Conservation (phyloP, 306 rosid genomes). For the Cyclanthera cordifolia region DNA sequence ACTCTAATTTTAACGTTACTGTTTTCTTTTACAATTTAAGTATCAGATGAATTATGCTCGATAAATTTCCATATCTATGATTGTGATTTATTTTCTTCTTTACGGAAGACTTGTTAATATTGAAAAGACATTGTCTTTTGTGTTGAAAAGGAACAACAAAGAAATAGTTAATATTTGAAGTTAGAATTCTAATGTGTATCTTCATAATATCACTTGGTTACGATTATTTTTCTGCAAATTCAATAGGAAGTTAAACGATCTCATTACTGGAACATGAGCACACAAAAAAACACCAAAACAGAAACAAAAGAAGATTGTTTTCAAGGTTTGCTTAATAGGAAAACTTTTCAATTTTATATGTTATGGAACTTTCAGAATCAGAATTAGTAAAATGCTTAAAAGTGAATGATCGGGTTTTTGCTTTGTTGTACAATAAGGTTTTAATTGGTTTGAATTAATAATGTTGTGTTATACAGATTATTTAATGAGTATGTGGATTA, state of each 20-base stretch:
- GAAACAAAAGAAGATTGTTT: neutral
- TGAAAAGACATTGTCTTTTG: neutral
- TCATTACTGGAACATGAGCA: neutral
- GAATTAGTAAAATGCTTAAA: neutral
- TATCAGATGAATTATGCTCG: neutral
- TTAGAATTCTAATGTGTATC: neutral
- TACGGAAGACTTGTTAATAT: neutral
- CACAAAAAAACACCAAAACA: neutral
- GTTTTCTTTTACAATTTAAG: neutral
- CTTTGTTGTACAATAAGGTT: neutral
- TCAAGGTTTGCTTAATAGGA: neutral
- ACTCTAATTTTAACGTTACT: neutral
- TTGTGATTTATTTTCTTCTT: no score
- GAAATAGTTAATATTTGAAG: neutral
- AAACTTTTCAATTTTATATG: neutral
- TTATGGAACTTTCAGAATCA: neutral
- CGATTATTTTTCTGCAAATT: neutral
- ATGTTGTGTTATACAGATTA: slow-evolving; percentile 32
- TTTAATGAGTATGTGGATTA: slow-evolving; percentile 67
- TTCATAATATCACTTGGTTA: neutral
- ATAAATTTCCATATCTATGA: neutral
- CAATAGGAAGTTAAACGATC: neutral
- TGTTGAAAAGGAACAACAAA: neutral
- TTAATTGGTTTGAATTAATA: neutral
- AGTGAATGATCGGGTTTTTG: neutral